Conservation (phyloP, 2,329 filamentous ascomycete genomes). For the Tolypocladium inflatum region DNA sequence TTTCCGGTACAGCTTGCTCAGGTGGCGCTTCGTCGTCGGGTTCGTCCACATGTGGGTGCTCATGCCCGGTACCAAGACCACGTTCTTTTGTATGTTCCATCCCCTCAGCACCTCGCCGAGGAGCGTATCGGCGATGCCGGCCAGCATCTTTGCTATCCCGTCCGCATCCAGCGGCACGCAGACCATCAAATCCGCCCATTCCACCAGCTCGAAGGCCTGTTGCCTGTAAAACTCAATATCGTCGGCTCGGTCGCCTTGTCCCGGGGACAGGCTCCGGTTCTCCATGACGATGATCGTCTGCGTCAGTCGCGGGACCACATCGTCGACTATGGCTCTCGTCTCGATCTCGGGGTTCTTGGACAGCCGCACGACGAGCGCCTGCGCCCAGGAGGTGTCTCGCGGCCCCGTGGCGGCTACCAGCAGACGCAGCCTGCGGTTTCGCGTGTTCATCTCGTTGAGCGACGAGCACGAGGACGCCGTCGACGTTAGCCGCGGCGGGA, state of each 20-base stretch:
- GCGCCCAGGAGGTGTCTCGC: constrained; percentile 55
- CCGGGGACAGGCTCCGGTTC: constrained; percentile 34
- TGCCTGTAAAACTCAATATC: constrained; percentile 41
- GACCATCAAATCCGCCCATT: constrained; percentile 82
- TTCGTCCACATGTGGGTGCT: constrained; percentile 84
- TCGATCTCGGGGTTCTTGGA: constrained; percentile 55
- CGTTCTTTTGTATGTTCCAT: constrained; percentile 80
- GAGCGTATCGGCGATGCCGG: constrained; percentile 72
- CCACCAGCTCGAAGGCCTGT: constrained; percentile 58
- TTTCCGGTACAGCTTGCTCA: constrained; percentile 71
- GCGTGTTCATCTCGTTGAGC: constrained; percentile 23
- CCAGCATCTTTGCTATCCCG: constrained; percentile 77
- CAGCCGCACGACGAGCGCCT: constrained; percentile 55
- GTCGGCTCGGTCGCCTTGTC: constrained; percentile 25
- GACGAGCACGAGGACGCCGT: constrained; percentile 23
- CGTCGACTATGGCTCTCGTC: constrained; percentile 53
- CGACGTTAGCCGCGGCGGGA: constrained; percentile 20
- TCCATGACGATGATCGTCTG: constrained; percentile 53
- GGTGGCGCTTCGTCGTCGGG: constrained; percentile 77
- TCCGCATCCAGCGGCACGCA: constrained; percentile 80
- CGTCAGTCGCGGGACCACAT: constrained; percentile 52
- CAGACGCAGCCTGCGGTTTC: constrained; percentile 43
- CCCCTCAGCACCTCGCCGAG: constrained; percentile 72
- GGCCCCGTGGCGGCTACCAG: constrained; percentile 58
- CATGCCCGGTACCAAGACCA: constrained; percentile 82